A percentile compares a stretch with the other conserved stretches of the same genome.
Evolutionary conservation across 2,329 filamentous ascomycete genomes (phyloP).

Genomic region (Coleophoma crateriformis): DNA sequence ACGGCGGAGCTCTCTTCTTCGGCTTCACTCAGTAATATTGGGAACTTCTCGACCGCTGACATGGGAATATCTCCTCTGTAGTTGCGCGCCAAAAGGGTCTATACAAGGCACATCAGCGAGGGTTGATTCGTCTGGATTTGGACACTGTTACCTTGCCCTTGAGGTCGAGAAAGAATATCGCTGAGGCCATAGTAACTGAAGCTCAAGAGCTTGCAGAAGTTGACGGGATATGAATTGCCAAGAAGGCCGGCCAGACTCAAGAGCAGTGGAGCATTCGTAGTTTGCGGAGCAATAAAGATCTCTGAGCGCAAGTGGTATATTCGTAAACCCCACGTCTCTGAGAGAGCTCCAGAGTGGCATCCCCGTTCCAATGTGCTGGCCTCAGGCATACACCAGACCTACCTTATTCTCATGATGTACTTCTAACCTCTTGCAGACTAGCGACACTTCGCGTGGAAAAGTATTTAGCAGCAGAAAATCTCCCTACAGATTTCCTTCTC

Average conservation of each 20-base stretch:
- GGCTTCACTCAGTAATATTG: slow-evolving; percentile 89
- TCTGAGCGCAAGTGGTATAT: slow-evolving; percentile 5
- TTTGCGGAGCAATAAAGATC: not conserved
- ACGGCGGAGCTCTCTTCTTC: slow-evolving; percentile 99
- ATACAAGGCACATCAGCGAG: slow-evolving; percentile 17
- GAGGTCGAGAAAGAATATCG: slow-evolving; percentile 95
- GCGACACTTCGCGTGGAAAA: slow-evolving; percentile 6
- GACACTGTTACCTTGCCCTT: slow-evolving; percentile 87
- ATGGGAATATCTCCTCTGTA: slow-evolving; percentile 98
- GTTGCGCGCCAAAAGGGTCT: slow-evolving; percentile 98
- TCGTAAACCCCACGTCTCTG: slow-evolving; percentile 19
- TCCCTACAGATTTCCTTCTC: slow-evolving; percentile 24
- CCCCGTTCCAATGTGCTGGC: not conserved
- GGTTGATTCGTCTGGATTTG: not conserved
- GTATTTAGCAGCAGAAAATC: slow-evolving; percentile 12
- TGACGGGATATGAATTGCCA: slow-evolving; percentile 4
- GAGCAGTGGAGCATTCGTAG: slow-evolving; percentile 14
- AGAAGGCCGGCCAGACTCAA: slow-evolving; percentile 9
- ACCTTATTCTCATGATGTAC: no score
- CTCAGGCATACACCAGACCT: no score
- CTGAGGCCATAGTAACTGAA: slow-evolving; percentile 72
- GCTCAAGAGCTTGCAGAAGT: not conserved
- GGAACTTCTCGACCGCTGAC: slow-evolving; percentile 98
- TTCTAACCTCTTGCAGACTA: no score
- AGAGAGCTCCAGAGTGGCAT: not conserved